Base-by-base conservation (phyloP, 2,329 filamentous ascomycete genomes). In the Colletotrichum truncatum region DNA sequence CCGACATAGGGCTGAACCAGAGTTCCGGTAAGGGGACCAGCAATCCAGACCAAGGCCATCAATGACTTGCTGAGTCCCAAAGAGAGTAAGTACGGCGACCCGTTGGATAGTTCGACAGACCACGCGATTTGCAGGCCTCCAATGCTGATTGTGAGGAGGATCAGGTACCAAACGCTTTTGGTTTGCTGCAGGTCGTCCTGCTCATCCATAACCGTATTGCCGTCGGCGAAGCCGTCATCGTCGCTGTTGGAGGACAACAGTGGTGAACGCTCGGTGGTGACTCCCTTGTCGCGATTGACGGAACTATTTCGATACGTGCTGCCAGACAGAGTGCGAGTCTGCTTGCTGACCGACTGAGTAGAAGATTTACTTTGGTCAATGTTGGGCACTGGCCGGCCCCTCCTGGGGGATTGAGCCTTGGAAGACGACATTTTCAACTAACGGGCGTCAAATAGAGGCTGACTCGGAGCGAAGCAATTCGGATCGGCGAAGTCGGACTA, bases 61-160 rank as follows among this genome's bases (percentile, higher is more conserved):
- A 94, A 80, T 36, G 92, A 91, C 80, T 95, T 94, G 84, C 89
- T 93, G 77, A 96, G 85, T 10, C 93, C 93, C 28, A 96, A 86
- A 1, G 92, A 94, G 39, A 95, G 81, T 39, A 96, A 81, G 73
- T 92, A 96, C 6, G 93, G 92, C 56, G 95, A 97, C 71, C 94
- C 94, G 81, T 97, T 95, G 57, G 94, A 97, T 41, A 97, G 84
- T 78, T 98, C 95, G 41, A 97, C 94, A 1, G 94, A 94, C 95
- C 95, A 98, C 26, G 95, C 94, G 70, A 98, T 92, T 80, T 98
- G 95, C 67, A 98, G 82, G 23, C 93, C 95, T 66, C 93, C 93
- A 70, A 97, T 92, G 74, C 92, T 90, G 67, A 98, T 84, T 6
- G 95, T 97, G 77, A 98, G 81, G 67, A 97, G 82, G 70, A 97